Evolutionary conservation across 306 rosid genomes (phyloP), one percentile per base, ranked within the genome.

Genomic region (Trifolium dubium): DNA sequence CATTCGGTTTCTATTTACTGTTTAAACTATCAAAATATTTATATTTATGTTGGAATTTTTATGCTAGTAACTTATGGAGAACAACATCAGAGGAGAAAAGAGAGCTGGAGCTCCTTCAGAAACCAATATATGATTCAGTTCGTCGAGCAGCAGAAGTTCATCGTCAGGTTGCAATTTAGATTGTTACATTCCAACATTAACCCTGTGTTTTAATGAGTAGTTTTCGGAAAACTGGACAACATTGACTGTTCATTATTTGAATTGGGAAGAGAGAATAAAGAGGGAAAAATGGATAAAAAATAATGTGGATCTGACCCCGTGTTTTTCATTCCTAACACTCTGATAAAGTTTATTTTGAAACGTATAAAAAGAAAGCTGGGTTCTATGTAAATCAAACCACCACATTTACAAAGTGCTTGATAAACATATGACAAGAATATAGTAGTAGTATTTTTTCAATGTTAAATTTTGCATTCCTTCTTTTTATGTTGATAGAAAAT

Each of bases 81-180:
- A 87, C 92, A 44, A 91, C 95, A 66, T 88, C 96, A 61, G 99
- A 94, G 82, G 99, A 94, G 82, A 94, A 91, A 87, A 94, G 98
- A 86, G 97, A 91, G 84, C 73, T 94, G 88, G 98, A 94, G 83
- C 96, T 97, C 80, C 95, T 94, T 68, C 86, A 94, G 82, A 91
- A 87, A 77, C 98, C 98, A 73, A 77, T 83, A 39, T 88, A 94
- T 77, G 86, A 92, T 91, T 94, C 98, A 14, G 92, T 94, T 76
- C 98, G 98, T 62, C 88, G 92, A 74, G 98, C 98, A 5, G 95
- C 98, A 40, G 97, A 94, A 86, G 98, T 94, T 84, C 98, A 94
- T 87, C 96, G 98, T 66, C 98, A 94, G 97, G 97, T 92, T 83
- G 70, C 67, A 39, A 73, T 82, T 74, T 83, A 66, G 39, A 53